A percentile compares a stretch with the other conserved stretches of the same genome.
phyloP scores from a whole-genome alignment of 2,329 filamentous ascomycete species.

The Aspergillus versicolor region DNA sequence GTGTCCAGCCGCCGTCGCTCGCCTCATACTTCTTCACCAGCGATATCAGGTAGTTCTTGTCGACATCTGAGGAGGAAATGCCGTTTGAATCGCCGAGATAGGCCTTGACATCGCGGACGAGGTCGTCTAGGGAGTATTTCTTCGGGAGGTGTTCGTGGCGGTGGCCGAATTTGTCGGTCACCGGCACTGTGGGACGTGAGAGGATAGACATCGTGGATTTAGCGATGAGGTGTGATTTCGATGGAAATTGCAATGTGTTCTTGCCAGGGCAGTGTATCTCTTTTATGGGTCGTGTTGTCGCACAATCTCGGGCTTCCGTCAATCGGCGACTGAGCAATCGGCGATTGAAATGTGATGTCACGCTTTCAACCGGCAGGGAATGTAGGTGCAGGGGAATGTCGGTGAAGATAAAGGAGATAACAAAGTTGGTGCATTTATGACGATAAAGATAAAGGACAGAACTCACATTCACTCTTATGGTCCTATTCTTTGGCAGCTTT shows the following conservation, averaged over 20 bases:
- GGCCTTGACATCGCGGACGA: constrained; percentile 29
- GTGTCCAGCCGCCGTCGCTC: constrained; percentile 29
- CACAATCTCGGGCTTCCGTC: neutral
- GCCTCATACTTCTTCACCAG: constrained; percentile 28
- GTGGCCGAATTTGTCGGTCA: neutral
- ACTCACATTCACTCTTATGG: no score
- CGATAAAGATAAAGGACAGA: no score
- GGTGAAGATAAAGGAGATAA: neutral
- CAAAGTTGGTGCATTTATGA: no score
- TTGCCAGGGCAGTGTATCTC: no score
- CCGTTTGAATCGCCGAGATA: constrained; percentile 27
- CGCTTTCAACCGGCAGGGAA: neutral
- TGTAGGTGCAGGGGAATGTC: neutral
- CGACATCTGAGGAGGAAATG: constrained; percentile 26
- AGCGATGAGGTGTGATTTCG: neutral
- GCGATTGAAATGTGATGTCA: neutral
- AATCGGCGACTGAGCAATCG: neutral
- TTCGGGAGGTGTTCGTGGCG: neutral
- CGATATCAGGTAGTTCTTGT: constrained; percentile 26
- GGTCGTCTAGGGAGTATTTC: constrained; percentile 12
- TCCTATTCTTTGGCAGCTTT: no score
- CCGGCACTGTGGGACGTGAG: neutral
- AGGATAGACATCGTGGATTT: neutral
- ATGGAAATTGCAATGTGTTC: neutral
- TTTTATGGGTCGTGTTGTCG: no score